Percentiles rank a stretch among this genome's conserved stretches.
These are phyloP conservation scores for Paramecium tetraurelia DNA, from an alignment of 73 alveolate species.

Conservation along the genomic window DNA sequence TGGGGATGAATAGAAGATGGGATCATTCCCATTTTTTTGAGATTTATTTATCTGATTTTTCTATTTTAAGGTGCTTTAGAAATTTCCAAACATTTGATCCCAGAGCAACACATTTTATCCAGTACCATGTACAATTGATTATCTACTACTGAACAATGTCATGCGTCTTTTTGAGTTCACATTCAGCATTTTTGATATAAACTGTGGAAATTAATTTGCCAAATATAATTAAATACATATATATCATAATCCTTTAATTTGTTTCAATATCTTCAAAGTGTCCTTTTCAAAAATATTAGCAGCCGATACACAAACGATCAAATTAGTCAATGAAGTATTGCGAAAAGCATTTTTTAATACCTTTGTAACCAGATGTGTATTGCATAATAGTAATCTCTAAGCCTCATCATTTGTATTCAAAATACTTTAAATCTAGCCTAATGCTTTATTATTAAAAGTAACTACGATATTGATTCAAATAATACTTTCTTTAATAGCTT, in stretches of 20 bases:
- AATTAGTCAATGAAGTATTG: not conserved
- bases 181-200: not conserved
- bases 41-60: not conserved
- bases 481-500: not conserved
- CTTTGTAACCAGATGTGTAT: not conserved
- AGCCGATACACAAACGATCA: not conserved
- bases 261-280: not conserved
- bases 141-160: not conserved
- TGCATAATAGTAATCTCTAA: not conserved
- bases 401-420: not conserved
- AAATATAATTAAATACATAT: not conserved
- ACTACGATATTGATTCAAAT: not conserved
- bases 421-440: not conserved
- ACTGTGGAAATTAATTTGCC: not conserved
- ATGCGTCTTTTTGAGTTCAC: not conserved
- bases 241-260: not conserved
- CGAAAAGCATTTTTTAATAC: not conserved
- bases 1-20: not conserved
- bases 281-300: not conserved
- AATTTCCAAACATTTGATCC: constrained; percentile 28
- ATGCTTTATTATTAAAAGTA: not conserved
- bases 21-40: not conserved
- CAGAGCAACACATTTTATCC: not conserved
- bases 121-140: not conserved
- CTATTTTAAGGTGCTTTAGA: not conserved